A percentile compares a stretch with the other conserved stretches of the same genome.
These are phyloP conservation scores for Pinguiococcus pyrenoidosus DNA, from an alignment of 108 stramenopile genomes.

Conservation along the genomic window DNA sequence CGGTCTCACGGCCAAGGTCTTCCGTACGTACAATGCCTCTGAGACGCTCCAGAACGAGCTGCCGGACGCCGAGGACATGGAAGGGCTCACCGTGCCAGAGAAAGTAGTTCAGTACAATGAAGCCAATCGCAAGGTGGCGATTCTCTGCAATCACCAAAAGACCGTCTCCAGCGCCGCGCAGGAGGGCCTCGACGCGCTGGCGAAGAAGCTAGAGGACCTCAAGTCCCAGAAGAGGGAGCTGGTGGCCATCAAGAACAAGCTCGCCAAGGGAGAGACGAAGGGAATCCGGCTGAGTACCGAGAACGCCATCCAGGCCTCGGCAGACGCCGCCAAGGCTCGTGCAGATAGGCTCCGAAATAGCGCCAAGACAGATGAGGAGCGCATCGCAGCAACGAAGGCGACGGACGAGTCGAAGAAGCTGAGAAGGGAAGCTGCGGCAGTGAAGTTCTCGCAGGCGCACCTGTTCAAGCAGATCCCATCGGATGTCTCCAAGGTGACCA, in stretches of 20 bases:
- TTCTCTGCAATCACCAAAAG: constrained; percentile 97
- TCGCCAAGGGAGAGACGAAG: background rate
- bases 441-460: constrained; percentile 67
- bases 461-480: constrained; percentile 71
- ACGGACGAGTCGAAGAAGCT: constrained; percentile 20
- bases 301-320: background rate
- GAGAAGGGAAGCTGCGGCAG: constrained; percentile 29
- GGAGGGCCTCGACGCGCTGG: constrained; percentile 59
- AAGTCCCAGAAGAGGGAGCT: constrained; percentile 50
- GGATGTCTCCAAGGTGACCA: constrained; percentile 61
- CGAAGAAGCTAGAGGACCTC: constrained; percentile 65
- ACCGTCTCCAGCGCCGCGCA: constrained; percentile 53
- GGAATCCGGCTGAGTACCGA: background rate
- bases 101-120: constrained; percentile 96
- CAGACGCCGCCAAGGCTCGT: background rate
- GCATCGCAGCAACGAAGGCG: constrained; percentile 66
- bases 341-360: background rate
- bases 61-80: constrained; percentile 52
- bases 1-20: constrained; percentile 97
- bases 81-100: constrained; percentile 58
- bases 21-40: constrained; percentile 99
- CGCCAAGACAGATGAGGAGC: background rate
- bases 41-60: constrained; percentile 91
- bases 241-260: background rate
- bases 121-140: constrained; percentile 96